Evolutionary conservation across 129 eudicot species (phyloP).

Genomic region (Lonicera japonica): DNA sequence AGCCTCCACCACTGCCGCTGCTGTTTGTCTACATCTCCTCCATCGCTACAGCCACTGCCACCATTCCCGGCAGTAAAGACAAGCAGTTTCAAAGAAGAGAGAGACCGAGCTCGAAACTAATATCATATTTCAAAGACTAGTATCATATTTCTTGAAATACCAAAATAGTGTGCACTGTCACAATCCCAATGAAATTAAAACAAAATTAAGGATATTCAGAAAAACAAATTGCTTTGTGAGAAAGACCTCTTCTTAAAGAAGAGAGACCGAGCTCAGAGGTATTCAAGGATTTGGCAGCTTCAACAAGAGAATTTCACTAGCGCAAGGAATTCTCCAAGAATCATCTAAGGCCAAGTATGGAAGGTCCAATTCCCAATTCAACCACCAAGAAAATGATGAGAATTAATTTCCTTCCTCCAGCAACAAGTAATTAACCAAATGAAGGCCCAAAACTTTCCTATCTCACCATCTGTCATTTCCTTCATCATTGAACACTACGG

Average conservation of each 20-base stretch:
- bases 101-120: too few species aligned
- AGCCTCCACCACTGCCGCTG: too few species aligned
- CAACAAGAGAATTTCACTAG: constrained; percentile 33
- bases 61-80: too few species aligned
- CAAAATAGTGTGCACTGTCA: too few species aligned
- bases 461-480: constrained; percentile 57
- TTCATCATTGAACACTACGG: constrained; percentile 82
- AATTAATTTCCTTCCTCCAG: neutral
- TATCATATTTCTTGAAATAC: too few species aligned
- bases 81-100: too few species aligned
- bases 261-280: constrained; percentile 76
- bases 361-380: constrained; percentile 60
- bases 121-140: too few species aligned
- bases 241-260: constrained; percentile 56
- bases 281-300: constrained; percentile 98
- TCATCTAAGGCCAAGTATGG: constrained; percentile 25
- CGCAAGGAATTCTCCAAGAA: constrained; percentile 35
- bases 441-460: constrained; percentile 46
- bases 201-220: too few species aligned
- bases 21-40: too few species aligned
- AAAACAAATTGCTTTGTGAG: too few species aligned
- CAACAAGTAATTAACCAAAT: constrained; percentile 23
- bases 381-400: constrained; percentile 29
- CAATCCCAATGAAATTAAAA: too few species aligned
- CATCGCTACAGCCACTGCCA: too few species aligned